Evolutionary conservation across 2,329 filamentous ascomycete species (phyloP), one percentile per base, ranked within the genome.

Genomic region (Colletotrichum filicis): DNA sequence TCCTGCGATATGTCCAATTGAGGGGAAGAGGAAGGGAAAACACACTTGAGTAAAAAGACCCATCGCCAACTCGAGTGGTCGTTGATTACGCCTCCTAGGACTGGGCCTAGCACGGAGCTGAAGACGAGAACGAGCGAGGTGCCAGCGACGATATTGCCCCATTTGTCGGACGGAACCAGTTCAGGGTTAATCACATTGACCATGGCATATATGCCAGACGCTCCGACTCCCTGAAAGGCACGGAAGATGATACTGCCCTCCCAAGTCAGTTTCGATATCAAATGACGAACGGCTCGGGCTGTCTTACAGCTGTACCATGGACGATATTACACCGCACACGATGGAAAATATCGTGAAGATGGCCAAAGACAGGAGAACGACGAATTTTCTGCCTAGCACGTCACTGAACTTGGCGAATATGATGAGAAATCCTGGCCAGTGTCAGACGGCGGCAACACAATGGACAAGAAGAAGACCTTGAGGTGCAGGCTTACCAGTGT

Each of bases 21-120:
- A 66, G 28, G 49, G 32, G 16, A 19, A 14, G 24, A 26, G 56
- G 32, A 59, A 46, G 53, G 19, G 24, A 26, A 24, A 22, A 78
- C 81, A 46, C 60, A 85, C 83, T 87, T 87, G 9, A 87, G 79
- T 49, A 83, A 82, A 74, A 87, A 87, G 2, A 87, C 83, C 85
- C 85, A 85, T 75, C 84, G 77, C 85, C 85, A 87, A 0, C 79
- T 83, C 0, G 81, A 79, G 12, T 81, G 75, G 58, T 83, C 80
- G n/a, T 78, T 79, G 14, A 87, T 85, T 12, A 79, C 79, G 2
- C 85, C 85, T 9, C 85, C 85, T 0, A 87, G 75, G 9, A 87
- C 71, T 2, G 84, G 85, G 0, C 85, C 85, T 0, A 85, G 75
- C 0, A 85, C 77, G 57, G 82, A 84, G n/a, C 81, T 80, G 28